Conservation (phyloP, 116 monocot genomes). For the Zostera marina region DNA sequence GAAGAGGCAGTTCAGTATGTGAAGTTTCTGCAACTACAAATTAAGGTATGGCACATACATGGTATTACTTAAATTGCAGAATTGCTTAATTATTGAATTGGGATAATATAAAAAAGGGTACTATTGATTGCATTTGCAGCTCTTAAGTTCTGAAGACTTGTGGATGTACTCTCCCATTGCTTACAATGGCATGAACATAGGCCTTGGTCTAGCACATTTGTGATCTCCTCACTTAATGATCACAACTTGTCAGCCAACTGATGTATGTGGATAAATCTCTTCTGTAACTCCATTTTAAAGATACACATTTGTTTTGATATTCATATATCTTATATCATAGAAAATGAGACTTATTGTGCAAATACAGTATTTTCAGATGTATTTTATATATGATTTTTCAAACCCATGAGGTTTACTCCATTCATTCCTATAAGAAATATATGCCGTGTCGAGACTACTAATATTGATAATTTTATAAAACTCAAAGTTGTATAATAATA, state of each 20-base stretch:
- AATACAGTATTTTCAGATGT: too few relatives aligned
- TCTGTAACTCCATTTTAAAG: too few relatives aligned
- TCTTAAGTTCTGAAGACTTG: constrained; percentile 63
- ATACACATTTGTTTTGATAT: too few relatives aligned
- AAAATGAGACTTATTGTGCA: too few relatives aligned
- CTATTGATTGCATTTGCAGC: constrained; percentile 18
- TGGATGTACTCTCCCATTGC: constrained; percentile 88
- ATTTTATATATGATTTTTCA: too few relatives aligned
- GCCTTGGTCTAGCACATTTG: constrained; percentile 22
- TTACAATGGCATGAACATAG: constrained; percentile 64
- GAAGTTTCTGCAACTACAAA: constrained; percentile 81
- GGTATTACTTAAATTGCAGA: neutral
- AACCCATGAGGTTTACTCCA: too few relatives aligned
- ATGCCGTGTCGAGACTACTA: too few relatives aligned
- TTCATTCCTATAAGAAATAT: too few relatives aligned
- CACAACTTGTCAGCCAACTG: neutral
- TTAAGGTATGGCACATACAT: constrained; percentile 59
- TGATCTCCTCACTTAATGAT: neutral
- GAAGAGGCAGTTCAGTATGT: constrained; percentile 86
- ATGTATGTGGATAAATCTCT: neutral
- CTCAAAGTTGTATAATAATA: too few relatives aligned
- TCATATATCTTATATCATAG: too few relatives aligned
- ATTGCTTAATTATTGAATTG: too few relatives aligned
- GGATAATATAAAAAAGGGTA: neutral
- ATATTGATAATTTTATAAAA: too few relatives aligned